A percentile compares a stretch with the other conserved stretches of the same genome.
Evolutionary conservation across 208 protist genomes (phyloP).

Genomic region (Trypanosoma melophagium): DNA sequence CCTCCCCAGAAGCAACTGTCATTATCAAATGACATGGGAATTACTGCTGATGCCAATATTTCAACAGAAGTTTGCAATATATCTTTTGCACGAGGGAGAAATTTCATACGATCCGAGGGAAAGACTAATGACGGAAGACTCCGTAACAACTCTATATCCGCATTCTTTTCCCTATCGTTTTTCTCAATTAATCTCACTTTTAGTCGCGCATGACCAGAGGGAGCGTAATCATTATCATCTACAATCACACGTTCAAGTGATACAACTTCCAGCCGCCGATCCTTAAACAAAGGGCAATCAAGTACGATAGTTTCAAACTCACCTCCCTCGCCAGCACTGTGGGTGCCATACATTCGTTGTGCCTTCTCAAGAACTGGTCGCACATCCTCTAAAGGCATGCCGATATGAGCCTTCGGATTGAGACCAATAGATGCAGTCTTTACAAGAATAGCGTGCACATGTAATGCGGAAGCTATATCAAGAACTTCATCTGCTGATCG

Average conservation of each 20-base stretch:
- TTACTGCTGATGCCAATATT: not conserved
- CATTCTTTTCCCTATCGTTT: constrained; percentile 38
- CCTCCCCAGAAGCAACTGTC: constrained; percentile 11
- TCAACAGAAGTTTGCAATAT: constrained; percentile 2
- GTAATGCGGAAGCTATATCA: constrained; percentile 84
- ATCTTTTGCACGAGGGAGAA: constrained; percentile 7
- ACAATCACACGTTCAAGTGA: constrained; percentile 65
- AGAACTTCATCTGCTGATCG: constrained; percentile 92
- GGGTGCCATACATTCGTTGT: constrained; percentile 59
- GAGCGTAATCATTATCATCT: constrained; percentile 78
- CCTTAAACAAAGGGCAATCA: constrained; percentile 93
- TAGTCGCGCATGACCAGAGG: constrained; percentile 61
- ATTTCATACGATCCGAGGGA: constrained; percentile 44
- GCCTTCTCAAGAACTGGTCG: constrained; percentile 60
- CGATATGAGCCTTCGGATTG: constrained; percentile 85
- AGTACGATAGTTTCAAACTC: constrained; percentile 99
- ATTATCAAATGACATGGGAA: not conserved
- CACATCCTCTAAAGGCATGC: constrained; percentile 76
- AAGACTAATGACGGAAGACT: constrained; percentile 31
- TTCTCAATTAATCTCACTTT: constrained; percentile 45
- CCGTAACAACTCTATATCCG: constrained; percentile 32
- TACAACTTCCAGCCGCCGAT: constrained; percentile 37
- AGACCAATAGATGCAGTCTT: constrained; percentile 96
- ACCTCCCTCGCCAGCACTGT: constrained; percentile 99
- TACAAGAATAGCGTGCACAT: constrained; percentile 92